A percentile compares a stretch with the other conserved stretches of the same genome.
These are phyloP conservation scores for Beauveria scarabaeidicola DNA, from an alignment of 2,329 filamentous ascomycete genomes.

Conservation along the genomic window DNA sequence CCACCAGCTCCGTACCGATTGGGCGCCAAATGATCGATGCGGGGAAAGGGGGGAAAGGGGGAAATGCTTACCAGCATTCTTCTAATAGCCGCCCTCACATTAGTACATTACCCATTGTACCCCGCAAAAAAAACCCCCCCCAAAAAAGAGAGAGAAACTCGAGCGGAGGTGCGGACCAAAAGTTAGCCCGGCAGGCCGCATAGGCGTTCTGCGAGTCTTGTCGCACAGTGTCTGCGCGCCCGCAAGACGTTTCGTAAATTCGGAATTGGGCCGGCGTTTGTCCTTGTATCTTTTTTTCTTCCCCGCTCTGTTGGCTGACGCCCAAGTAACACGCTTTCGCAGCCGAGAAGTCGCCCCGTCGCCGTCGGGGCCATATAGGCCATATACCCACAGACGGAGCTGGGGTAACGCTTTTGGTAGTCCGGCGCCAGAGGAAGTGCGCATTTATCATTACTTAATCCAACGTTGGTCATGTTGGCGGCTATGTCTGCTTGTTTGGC, in stretches of 20 bases:
- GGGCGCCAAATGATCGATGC: not conserved
- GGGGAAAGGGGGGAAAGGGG: not conserved
- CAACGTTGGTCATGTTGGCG: not conserved
- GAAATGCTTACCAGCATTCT: not conserved
- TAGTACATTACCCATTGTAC: not conserved
- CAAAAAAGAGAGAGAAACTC: not conserved
- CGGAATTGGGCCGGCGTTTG: not conserved
- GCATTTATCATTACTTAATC: not conserved
- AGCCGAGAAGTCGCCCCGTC: not conserved
- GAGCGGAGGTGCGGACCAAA: not conserved
- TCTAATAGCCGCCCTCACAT: not conserved
- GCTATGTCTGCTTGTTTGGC: not conserved
- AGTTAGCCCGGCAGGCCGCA: not conserved
- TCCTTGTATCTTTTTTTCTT: no score
- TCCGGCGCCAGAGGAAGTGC: not conserved
- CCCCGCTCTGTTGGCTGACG: not conserved
- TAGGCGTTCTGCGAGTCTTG: not conserved
- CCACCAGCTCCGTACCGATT: no score
- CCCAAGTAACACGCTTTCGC: not conserved
- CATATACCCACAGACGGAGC: not conserved
- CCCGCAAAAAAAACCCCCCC: not conserved
- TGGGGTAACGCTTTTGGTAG: not conserved
- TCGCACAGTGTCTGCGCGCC: not conserved
- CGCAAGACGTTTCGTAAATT: not conserved
- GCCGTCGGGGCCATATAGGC: not conserved